Conservation (phyloP, 805 yeast genomes). For the Monosporozyma aquatica region DNA sequence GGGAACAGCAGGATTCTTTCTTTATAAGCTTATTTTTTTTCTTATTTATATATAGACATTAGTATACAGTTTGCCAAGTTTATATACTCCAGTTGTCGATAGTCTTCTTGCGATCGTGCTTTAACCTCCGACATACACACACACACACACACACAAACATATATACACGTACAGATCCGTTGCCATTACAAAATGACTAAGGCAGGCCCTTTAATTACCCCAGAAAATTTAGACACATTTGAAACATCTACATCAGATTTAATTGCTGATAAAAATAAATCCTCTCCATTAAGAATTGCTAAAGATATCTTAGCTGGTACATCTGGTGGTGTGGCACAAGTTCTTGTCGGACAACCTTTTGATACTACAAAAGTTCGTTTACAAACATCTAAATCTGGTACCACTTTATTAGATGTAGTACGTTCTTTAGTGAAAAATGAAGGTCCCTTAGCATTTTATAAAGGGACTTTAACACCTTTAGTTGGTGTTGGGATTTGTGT, state of each 20-base stretch:
- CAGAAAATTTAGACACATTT: conserved; percentile 9
- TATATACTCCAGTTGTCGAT: no score
- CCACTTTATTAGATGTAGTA: conserved; percentile 64
- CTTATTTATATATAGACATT: no score
- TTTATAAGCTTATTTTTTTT: no score
- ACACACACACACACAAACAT: no score
- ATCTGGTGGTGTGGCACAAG: conserved; percentile 93
- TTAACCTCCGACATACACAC: neutral
- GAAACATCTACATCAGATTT: conserved; percentile 3
- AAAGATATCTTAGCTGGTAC: conserved; percentile 90
- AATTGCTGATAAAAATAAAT: conserved; percentile 2
- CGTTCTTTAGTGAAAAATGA: conserved; percentile 63
- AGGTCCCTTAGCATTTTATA: conserved; percentile 79
- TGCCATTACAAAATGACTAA: conserved; percentile 7
- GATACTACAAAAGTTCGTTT: conserved; percentile 90
- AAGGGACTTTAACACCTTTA: conserved; percentile 90
- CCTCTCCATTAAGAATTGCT: conserved; percentile 16
- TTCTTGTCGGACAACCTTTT: conserved; percentile 90
- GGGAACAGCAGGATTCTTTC: no score
- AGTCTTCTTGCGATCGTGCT: neutral
- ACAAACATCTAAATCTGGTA: conserved; percentile 77
- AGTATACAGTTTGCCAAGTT: no score
- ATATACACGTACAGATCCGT: no score
- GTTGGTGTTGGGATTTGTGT: conserved; percentile 98
- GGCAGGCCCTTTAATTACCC: conserved; percentile 7